A percentile compares a stretch with the other conserved stretches of the same genome.
Conservation (phyloP, 169 alveolate species). For the Plasmodium vinckei region DNA sequence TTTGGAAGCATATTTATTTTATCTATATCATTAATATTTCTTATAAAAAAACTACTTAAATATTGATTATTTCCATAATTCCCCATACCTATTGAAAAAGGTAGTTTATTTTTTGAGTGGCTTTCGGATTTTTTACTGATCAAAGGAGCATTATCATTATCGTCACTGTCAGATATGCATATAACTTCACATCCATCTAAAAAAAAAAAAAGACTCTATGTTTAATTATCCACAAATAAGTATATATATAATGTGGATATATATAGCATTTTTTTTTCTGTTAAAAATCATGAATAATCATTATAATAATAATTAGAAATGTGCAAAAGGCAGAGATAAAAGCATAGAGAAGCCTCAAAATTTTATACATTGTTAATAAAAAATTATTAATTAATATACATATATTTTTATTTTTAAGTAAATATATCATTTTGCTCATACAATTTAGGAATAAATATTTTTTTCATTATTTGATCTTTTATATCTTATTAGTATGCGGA, state of each 20-base stretch:
- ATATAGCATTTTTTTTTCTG: too few species aligned
- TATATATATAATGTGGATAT: background rate
- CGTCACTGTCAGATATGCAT: slow-evolving; percentile 70
- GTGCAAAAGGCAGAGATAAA: too few species aligned
- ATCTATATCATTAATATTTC: slow-evolving; percentile 27
- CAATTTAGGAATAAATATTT: too few species aligned
- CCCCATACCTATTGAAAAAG: slow-evolving; percentile 13
- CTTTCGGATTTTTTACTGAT: slow-evolving; percentile 2
- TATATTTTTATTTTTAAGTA: too few species aligned
- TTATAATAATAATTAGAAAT: too few species aligned
- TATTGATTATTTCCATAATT: slow-evolving; percentile 12
- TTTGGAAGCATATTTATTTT: slow-evolving; percentile 8
- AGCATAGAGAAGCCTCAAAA: too few species aligned
- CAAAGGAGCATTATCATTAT: slow-evolving; percentile 9
- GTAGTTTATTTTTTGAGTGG: slow-evolving; percentile 5
- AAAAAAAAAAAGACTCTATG: background rate
- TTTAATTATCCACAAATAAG: background rate
- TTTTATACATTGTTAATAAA: too few species aligned
- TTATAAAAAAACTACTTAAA: slow-evolving; percentile 19
- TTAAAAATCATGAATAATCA: too few species aligned
- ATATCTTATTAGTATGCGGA: too few species aligned
- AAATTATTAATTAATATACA: too few species aligned
- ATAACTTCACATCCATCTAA: slow-evolving; percentile 58
- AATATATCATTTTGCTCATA: too few species aligned
- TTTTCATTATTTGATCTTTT: too few species aligned